These are phyloP conservation scores for Massarina eburnea DNA, from an alignment of 2,329 filamentous ascomycete genomes.

Conservation along the genomic window DNA sequence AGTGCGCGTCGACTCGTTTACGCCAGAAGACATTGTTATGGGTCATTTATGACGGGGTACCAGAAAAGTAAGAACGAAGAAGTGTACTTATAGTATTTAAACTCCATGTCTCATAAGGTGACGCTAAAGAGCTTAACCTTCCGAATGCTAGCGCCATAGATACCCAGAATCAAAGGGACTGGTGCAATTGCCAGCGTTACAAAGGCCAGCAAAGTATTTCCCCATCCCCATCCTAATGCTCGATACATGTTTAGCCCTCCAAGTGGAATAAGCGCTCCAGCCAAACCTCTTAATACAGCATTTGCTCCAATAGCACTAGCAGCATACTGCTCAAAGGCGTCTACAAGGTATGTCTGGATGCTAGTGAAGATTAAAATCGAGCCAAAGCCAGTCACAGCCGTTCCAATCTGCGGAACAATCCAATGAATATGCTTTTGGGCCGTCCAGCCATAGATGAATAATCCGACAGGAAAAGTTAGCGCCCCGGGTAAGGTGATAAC, in stretches of 20 bases:
- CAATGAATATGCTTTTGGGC: constrained; percentile 8
- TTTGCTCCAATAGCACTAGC: constrained; percentile 58
- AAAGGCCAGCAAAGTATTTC: constrained; percentile 54
- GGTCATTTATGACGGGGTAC: background rate
- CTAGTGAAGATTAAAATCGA: constrained; percentile 9
- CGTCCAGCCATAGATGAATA: constrained; percentile 16
- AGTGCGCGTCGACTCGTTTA: background rate
- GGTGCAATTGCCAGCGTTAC: constrained; percentile 46
- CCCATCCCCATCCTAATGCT: constrained; percentile 58
- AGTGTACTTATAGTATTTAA: background rate
- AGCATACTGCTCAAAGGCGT: constrained; percentile 47
- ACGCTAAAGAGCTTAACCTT: background rate
- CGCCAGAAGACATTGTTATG: background rate
- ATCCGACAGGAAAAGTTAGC: constrained; percentile 21
- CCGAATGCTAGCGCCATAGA: background rate
- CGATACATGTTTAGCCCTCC: constrained; percentile 56
- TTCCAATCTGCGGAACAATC: constrained; percentile 50
- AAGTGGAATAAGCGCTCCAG: constrained; percentile 58
- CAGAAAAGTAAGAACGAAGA: background rate
- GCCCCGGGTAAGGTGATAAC: constrained; percentile 34
- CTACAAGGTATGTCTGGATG: constrained; percentile 61
- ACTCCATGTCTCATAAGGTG: background rate
- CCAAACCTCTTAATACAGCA: constrained; percentile 53
- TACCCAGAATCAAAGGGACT: constrained; percentile 39
- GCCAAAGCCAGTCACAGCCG: constrained; percentile 41